Evolutionary conservation across 2,329 filamentous ascomycete genomes (phyloP).

Genomic region (Trichophyton equinum): DNA sequence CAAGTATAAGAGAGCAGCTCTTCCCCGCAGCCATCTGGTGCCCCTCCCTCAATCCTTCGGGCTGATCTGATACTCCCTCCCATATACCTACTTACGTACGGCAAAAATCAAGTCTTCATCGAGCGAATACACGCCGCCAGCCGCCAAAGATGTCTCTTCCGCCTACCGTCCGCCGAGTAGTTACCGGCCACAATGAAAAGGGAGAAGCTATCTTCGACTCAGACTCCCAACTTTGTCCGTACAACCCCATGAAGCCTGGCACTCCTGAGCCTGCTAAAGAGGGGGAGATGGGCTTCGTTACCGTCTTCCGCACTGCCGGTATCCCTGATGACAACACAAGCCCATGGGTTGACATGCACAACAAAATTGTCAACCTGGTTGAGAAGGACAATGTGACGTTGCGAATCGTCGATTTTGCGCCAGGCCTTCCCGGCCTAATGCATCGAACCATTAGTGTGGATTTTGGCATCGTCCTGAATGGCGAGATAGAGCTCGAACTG

Average conservation of each 20-base stretch:
- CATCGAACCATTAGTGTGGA: constrained; percentile 21
- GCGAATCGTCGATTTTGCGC: constrained; percentile 20
- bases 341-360: constrained; percentile 16
- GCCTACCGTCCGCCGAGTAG: constrained; percentile 16
- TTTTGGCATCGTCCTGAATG: constrained; percentile 22
- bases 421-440: constrained; percentile 14
- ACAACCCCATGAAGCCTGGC: constrained; percentile 13
- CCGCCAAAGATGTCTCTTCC: not conserved
- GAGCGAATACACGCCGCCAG: not conserved
- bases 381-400: constrained; percentile 14
- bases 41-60: not conserved
- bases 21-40: not conserved
- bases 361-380: constrained; percentile 16
- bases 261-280: constrained; percentile 7
- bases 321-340: constrained; percentile 15
- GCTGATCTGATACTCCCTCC: not conserved
- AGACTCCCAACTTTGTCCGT: constrained; percentile 17
- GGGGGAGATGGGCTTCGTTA: constrained; percentile 17
- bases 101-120: not conserved
- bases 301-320: constrained; percentile 17
- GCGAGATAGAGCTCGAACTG: constrained; percentile 20
- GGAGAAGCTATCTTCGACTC: constrained; percentile 20
- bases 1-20: not conserved
- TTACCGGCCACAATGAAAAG: constrained; percentile 18
- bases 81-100: not conserved